phyloP scores from a whole-genome alignment of 768 basidiomycete species.

The Amanita subjunquillea region DNA sequence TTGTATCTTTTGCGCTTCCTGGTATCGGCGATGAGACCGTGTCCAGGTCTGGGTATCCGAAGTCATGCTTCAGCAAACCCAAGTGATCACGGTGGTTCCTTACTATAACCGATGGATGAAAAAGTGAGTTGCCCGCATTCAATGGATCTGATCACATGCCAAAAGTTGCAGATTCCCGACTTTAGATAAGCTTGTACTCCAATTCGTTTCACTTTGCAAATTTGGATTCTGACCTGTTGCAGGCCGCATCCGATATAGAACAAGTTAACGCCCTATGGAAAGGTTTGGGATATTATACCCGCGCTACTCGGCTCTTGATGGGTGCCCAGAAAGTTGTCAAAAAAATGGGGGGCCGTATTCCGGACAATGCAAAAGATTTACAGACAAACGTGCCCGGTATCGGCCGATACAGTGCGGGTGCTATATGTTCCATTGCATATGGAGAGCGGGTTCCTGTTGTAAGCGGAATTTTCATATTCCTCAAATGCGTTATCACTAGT shows the following conservation, averaged over 20 bases:
- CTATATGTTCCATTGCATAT: conserved; percentile 82
- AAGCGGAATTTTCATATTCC: conserved; percentile 19
- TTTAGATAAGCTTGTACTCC: conserved; percentile 57
- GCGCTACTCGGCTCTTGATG: conserved; percentile 69
- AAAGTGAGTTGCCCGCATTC: conserved; percentile 33
- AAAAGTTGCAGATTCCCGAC: conserved; percentile 61
- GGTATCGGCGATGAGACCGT: background rate
- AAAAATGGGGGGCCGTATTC: conserved; percentile 60
- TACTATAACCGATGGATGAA: conserved; percentile 88
- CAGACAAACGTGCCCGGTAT: conserved; percentile 81
- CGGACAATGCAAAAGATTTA: conserved; percentile 71
- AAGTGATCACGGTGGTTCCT: conserved; percentile 86
- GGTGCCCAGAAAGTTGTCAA: conserved; percentile 76
- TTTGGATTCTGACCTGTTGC: conserved; percentile 7
- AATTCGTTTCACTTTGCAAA: conserved; percentile 7
- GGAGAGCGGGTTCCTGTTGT: conserved; percentile 78
- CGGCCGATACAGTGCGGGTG: conserved; percentile 82
- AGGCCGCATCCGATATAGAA: conserved; percentile 68
- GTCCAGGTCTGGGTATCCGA: conserved; percentile 80
- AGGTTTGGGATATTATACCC: conserved; percentile 84
- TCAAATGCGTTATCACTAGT: background rate
- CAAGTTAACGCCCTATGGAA: conserved; percentile 88
- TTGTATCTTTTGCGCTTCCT: conserved; percentile 1
- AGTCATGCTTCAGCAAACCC: conserved; percentile 96
- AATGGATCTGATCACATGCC: conserved; percentile 2